A percentile compares a stretch with the other conserved stretches of the same genome.
Conservation (phyloP, 805 yeast genomes). For the Yamadazyma insecticola region DNA sequence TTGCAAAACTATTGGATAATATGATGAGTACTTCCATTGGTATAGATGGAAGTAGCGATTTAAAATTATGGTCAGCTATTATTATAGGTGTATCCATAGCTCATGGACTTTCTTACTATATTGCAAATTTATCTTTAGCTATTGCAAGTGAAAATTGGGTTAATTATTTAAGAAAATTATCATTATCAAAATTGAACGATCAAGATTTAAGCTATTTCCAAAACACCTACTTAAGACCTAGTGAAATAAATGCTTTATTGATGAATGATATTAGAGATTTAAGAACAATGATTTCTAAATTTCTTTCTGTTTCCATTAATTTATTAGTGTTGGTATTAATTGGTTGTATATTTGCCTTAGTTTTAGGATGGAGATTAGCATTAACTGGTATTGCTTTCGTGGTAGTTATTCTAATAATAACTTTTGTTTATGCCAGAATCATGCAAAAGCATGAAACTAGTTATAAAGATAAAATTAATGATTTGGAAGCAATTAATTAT, state of each 20-base stretch:
- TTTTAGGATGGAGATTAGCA: constrained; percentile 81
- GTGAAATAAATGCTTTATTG: constrained; percentile 59
- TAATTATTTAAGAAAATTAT: constrained; percentile 41
- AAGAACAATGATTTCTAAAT: constrained; percentile 59
- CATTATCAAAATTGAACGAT: constrained; percentile 45
- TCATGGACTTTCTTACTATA: constrained; percentile 57
- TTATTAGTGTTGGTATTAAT: constrained; percentile 49
- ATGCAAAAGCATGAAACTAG: constrained; percentile 52
- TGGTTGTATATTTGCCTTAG: constrained; percentile 76
- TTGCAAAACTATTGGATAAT: constrained; percentile 64
- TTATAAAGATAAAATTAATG: constrained; percentile 55
- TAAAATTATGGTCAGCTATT: constrained; percentile 63
- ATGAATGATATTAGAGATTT: constrained; percentile 82
- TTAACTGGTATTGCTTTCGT: constrained; percentile 75
- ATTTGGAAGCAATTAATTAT: constrained; percentile 45
- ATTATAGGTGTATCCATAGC: constrained; percentile 57
- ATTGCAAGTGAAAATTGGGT: constrained; percentile 69
- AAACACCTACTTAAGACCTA: constrained; percentile 32
- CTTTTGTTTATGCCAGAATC: constrained; percentile 48
- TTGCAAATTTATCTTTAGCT: constrained; percentile 47
- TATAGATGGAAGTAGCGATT: constrained; percentile 21
- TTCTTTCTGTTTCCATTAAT: constrained; percentile 51
- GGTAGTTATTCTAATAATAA: constrained; percentile 54
- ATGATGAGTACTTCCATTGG: constrained; percentile 46
- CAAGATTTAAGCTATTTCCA: constrained; percentile 56